Evolutionary conservation across 78 protist species (phyloP).

Genomic region (Pigoraptor vietnamica): DNA sequence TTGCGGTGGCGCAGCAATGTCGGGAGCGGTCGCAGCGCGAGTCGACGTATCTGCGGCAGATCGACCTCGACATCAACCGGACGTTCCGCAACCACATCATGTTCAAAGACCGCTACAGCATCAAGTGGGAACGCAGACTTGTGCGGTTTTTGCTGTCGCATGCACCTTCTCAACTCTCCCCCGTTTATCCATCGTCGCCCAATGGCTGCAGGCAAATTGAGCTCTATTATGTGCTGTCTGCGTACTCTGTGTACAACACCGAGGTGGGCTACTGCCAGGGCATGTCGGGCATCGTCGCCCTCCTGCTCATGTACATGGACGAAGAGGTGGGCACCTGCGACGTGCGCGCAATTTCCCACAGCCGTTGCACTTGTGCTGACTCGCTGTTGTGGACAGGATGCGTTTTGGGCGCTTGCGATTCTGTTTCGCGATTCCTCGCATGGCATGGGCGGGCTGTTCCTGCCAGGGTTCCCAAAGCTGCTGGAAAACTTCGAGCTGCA

Average conservation of each 20-base stretch:
- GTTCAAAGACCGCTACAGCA: conserved; percentile 25
- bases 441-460: background rate
- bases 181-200: background rate
- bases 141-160: background rate
- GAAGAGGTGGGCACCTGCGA: conserved; percentile 38
- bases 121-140: conserved; percentile 18
- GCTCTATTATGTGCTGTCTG: conserved; percentile 52
- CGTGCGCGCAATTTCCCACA: no score
- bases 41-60: conserved; percentile 27
- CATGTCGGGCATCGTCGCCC: conserved; percentile 66
- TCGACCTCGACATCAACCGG: conserved; percentile 55
- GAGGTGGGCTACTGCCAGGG: conserved; percentile 78
- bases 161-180: background rate
- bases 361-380: no score
- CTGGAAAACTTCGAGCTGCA: background rate
- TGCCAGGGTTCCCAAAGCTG: conserved; percentile 7
- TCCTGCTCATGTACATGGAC: conserved; percentile 63
- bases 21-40: background rate
- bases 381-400: no score
- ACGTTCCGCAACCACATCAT: conserved; percentile 58
- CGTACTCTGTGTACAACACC: conserved; percentile 55
- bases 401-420: background rate
- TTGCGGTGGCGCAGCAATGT: background rate
- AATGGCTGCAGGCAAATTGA: background rate
- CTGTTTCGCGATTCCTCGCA: background rate